A percentile compares a stretch with the other conserved stretches of the same genome.
phyloP scores from a whole-genome alignment of 2,329 filamentous ascomycete genomes.

The Fusarium anguioides region DNA sequence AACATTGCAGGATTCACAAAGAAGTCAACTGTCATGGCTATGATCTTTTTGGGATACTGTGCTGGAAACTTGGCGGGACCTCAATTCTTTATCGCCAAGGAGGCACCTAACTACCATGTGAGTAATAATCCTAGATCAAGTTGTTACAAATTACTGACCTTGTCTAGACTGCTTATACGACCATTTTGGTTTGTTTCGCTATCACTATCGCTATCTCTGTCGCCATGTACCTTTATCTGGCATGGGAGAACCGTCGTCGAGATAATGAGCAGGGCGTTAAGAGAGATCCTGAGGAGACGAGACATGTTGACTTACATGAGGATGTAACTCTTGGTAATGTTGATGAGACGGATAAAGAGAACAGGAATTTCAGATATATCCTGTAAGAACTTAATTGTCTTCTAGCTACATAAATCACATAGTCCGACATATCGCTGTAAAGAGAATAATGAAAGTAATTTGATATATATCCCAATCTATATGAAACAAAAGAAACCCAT shows the following conservation, averaged over 20 bases:
- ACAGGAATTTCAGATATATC: conserved; percentile 14
- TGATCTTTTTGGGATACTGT: conserved; percentile 18
- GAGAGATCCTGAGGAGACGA: conserved; percentile 11
- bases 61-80: conserved; percentile 9
- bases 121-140: accelerated
- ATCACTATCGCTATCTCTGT: conserved; percentile 5
- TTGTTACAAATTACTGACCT: accelerated
- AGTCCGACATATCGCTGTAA: too few relatives aligned
- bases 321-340: conserved; percentile 4
- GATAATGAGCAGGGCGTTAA: conserved; percentile 12
- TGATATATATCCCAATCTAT: background rate
- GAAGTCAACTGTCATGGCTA: conserved; percentile 14
- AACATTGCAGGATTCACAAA: conserved; percentile 19
- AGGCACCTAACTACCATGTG: background rate
- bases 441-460: too few relatives aligned
- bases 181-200: background rate
- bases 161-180: background rate
- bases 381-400: background rate
- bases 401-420: too few relatives aligned
- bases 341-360: conserved; percentile 12
- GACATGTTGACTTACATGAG: background rate
- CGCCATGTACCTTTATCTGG: background rate
- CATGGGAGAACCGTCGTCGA: conserved; percentile 10
- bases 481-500: background rate
- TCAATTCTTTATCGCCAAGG: conserved; percentile 16